Evolutionary conservation across 2,329 filamentous ascomycete species (phyloP).

Genomic region (Pyrenochaeta sp.): DNA sequence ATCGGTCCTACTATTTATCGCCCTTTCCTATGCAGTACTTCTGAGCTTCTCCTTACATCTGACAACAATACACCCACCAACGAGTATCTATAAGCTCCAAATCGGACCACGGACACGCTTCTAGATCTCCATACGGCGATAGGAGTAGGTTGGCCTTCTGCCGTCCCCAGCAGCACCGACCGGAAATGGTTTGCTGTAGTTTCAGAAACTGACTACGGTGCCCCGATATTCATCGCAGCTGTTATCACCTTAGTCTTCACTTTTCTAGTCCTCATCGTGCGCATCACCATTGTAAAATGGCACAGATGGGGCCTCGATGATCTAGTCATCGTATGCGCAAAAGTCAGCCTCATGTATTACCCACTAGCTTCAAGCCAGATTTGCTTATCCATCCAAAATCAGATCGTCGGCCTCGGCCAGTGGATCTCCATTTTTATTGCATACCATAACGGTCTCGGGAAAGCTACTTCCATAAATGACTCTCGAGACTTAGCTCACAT

Average conservation of each 20-base stretch:
- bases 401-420: background rate
- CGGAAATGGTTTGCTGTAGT: background rate
- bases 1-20: too few relatives aligned
- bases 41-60: too few relatives aligned
- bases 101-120: too few relatives aligned
- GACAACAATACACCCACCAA: too few relatives aligned
- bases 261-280: background rate
- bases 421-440: background rate
- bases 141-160: background rate
- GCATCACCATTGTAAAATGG: slow-evolving; percentile 1
- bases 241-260: slow-evolving; percentile 1
- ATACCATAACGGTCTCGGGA: background rate
- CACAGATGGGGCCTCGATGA: slow-evolving; percentile 1
- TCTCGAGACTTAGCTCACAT: too few relatives aligned
- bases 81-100: too few relatives aligned
- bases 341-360: background rate
- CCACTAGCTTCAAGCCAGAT: background rate
- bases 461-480: background rate
- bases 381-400: background rate
- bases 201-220: slow-evolving; percentile 1
- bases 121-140: too few relatives aligned
- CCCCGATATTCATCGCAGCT: slow-evolving; percentile 1
- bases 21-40: too few relatives aligned
- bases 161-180: background rate
- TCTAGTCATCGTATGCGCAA: background rate